Evolutionary conservation across 2,329 filamentous ascomycete genomes (phyloP).

Genomic region (Drechmeria coniospora): DNA sequence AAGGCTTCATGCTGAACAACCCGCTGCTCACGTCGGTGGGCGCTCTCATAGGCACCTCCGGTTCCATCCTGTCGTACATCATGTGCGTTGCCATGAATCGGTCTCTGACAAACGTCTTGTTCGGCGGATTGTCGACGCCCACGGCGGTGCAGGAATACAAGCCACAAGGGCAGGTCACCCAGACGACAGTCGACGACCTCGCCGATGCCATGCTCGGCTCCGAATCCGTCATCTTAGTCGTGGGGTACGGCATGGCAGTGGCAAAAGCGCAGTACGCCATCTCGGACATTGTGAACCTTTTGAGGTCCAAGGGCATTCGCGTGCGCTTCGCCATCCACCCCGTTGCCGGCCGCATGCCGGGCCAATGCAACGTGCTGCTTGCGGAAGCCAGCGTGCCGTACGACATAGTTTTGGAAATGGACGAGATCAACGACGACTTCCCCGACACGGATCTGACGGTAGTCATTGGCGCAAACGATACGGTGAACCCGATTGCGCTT

Average conservation of each 20-base stretch:
- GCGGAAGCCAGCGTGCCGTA: conserved; percentile 82
- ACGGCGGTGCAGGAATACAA: conserved; percentile 47
- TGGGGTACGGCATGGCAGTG: conserved; percentile 89
- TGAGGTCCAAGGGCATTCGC: conserved; percentile 61
- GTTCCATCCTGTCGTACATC: conserved; percentile 78
- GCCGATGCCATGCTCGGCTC: conserved; percentile 61
- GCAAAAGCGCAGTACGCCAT: conserved; percentile 89
- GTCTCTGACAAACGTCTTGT: conserved; percentile 75
- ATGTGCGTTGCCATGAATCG: conserved; percentile 86
- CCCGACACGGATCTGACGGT: conserved; percentile 70
- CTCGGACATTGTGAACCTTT: conserved; percentile 59
- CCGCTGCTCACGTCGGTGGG: conserved; percentile 73
- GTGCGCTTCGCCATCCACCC: conserved; percentile 86
- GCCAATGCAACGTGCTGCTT: conserved; percentile 81
- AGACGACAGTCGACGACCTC: conserved; percentile 67
- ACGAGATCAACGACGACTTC: conserved; percentile 92
- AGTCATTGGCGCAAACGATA: conserved; percentile 86
- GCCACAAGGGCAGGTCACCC: conserved; percentile 65
- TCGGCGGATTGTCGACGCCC: conserved; percentile 52
- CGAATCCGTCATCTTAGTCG: conserved; percentile 76
- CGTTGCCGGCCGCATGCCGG: conserved; percentile 82
- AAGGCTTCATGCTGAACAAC: conserved; percentile 86
- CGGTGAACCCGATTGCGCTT: conserved; percentile 78
- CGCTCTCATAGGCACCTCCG: conserved; percentile 74
- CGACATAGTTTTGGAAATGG: conserved; percentile 88